These are phyloP conservation scores for Cinchona pubescens DNA, from an alignment of 257 asterid genomes.

Conservation along the genomic window DNA sequence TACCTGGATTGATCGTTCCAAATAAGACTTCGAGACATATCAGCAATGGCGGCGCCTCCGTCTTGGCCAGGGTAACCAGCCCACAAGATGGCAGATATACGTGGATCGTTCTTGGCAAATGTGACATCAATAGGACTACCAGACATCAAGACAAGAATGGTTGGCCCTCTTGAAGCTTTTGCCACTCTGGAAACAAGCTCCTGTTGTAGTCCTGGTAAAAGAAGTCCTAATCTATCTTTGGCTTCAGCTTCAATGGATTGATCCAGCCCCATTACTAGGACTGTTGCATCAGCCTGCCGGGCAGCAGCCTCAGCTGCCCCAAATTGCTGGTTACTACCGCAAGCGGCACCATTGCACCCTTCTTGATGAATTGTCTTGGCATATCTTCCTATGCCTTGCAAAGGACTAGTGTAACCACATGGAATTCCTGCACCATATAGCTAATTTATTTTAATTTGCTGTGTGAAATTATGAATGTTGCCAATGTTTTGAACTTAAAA, in stretches of 20 bases:
- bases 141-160: slow-evolving; percentile 64
- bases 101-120: slow-evolving; percentile 69
- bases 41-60: slow-evolving; percentile 89
- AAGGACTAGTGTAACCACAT: slow-evolving; percentile 62
- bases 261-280: slow-evolving; percentile 70
- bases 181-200: slow-evolving; percentile 83
- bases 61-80: slow-evolving; percentile 94
- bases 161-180: slow-evolving; percentile 72
- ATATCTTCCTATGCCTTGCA: slow-evolving; percentile 75
- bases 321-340: slow-evolving; percentile 40
- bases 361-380: slow-evolving; percentile 52
- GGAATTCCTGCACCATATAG: slow-evolving; percentile 44
- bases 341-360: slow-evolving; percentile 55
- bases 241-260: slow-evolving; percentile 73
- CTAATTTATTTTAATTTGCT: background rate
- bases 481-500: background rate
- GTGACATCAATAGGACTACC: slow-evolving; percentile 86
- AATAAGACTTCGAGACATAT: slow-evolving; percentile 68
- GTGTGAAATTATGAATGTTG: background rate
- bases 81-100: slow-evolving; percentile 69
- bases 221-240: slow-evolving; percentile 56
- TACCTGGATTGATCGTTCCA: slow-evolving; percentile 83
- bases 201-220: slow-evolving; percentile 79
- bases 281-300: slow-evolving; percentile 65
- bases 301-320: slow-evolving; percentile 70